These are phyloP conservation scores for Fagopyrum tataricum DNA, from an alignment of 148 eudicot species.

Conservation along the genomic window DNA sequence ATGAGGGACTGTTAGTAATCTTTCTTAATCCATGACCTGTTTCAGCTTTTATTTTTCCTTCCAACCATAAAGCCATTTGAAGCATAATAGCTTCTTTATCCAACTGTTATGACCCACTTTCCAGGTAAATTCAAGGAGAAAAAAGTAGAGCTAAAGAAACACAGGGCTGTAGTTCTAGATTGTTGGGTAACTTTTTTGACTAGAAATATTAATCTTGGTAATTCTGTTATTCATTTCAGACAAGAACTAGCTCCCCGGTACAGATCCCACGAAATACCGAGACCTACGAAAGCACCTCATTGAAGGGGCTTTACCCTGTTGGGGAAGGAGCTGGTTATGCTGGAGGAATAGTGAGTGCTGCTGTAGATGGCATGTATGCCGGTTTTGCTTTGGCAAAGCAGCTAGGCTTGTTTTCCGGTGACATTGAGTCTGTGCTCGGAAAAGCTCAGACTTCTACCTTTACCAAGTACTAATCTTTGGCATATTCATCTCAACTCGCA, in stretches of 20 bases:
- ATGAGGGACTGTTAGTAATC: conserved; percentile 5
- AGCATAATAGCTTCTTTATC: background rate
- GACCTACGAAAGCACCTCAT: conserved; percentile 75
- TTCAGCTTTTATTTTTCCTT: background rate
- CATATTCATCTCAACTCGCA: background rate
- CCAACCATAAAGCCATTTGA: background rate
- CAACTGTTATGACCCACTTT: conserved; percentile 12
- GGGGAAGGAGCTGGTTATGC: conserved; percentile 99
- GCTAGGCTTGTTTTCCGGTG: conserved; percentile 51
- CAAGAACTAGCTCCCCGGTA: conserved; percentile 95
- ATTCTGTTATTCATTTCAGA: conserved; percentile 31
- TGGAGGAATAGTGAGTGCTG: conserved; percentile 95
- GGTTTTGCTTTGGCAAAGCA: conserved; percentile 84
- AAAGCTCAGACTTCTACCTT: conserved; percentile 56
- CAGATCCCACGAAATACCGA: conserved; percentile 55
- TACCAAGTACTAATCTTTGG: conserved; percentile 39
- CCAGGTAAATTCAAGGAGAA: background rate
- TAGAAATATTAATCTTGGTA: background rate
- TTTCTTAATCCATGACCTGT: background rate
- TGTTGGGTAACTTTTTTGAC: background rate
- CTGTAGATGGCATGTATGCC: conserved; percentile 93
- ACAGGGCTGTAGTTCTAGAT: background rate
- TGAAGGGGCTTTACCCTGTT: conserved; percentile 89
- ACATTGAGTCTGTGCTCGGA: conserved; percentile 53
- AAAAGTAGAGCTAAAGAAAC: background rate